Conservation (phyloP, 306 rosid species). For the Lotus japonicus region DNA sequence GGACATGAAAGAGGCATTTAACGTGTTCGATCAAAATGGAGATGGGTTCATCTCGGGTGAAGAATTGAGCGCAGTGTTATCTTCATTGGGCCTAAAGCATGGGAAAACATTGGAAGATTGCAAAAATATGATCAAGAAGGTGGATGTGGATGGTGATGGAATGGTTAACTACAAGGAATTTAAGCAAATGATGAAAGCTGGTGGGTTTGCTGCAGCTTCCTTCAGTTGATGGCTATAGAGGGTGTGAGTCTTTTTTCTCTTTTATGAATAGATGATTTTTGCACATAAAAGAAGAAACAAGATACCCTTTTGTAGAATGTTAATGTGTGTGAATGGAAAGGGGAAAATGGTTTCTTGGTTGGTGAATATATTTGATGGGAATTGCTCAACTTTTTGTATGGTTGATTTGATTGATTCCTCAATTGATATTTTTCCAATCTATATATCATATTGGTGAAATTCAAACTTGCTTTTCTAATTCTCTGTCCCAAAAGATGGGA, state of each 20-base stretch:
- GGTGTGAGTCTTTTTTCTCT: background rate
- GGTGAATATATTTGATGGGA: constrained; percentile 17
- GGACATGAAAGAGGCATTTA: constrained; percentile 41
- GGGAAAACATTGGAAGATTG: constrained; percentile 34
- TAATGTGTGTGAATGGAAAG: background rate
- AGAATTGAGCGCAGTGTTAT: constrained; percentile 33
- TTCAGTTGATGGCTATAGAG: constrained; percentile 9
- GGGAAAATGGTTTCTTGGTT: background rate
- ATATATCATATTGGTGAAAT: background rate
- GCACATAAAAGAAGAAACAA: constrained; percentile 3
- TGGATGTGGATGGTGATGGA: constrained; percentile 43
- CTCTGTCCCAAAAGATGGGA: no score
- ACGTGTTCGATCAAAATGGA: constrained; percentile 43
- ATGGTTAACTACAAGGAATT: constrained; percentile 36
- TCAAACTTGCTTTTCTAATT: background rate
- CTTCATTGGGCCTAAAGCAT: constrained; percentile 30
- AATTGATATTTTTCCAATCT: background rate
- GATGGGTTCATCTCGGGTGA: constrained; percentile 41
- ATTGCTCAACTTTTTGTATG: constrained; percentile 4
- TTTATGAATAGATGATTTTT: constrained; percentile 16
- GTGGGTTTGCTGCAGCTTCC: constrained; percentile 20
- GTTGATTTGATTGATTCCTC: background rate
- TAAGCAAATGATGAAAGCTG: constrained; percentile 43
- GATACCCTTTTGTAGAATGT: background rate
- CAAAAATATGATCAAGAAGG: constrained; percentile 35